A percentile compares a stretch with the other conserved stretches of the same genome.
Conservation (phyloP, 2,329 filamentous ascomycete genomes). For the Aspergillus alliaceus region DNA sequence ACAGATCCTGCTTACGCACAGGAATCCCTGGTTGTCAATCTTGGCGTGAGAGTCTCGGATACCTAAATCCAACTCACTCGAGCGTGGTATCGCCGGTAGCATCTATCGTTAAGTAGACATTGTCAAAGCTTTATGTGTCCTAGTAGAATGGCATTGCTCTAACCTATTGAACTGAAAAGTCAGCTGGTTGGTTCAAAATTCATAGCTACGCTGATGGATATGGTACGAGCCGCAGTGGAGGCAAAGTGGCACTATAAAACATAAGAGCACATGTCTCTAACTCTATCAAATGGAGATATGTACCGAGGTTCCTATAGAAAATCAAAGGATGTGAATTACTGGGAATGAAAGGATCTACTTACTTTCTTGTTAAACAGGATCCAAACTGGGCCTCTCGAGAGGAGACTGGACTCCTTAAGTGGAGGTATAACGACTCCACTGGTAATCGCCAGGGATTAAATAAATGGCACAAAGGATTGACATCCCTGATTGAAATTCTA, state of each 20-base stretch:
- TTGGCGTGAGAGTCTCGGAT: neutral
- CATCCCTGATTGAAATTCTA: neutral
- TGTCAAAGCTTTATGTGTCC: no score
- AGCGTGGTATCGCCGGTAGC: neutral
- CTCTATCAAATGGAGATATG: neutral
- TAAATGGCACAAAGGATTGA: neutral
- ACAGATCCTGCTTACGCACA: neutral
- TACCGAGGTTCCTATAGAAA: neutral
- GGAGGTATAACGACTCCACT: neutral
- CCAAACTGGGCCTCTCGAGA: neutral
- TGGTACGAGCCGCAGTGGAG: neutral
- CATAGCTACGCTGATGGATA: neutral
- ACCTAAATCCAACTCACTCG: neutral
- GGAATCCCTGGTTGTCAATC: neutral
- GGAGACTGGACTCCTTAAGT: neutral
- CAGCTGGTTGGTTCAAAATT: neutral
- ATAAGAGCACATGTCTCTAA: neutral
- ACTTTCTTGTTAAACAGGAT: neutral
- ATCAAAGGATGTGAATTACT: neutral
- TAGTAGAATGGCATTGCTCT: neutral
- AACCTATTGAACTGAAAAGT: neutral
- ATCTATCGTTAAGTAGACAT: neutral
- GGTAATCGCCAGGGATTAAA: neutral
- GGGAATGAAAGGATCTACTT: neutral
- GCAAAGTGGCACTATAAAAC: neutral